phyloP scores from a whole-genome alignment of 768 basidiomycete species.

The Cystofilobasidium ferigula region DNA sequence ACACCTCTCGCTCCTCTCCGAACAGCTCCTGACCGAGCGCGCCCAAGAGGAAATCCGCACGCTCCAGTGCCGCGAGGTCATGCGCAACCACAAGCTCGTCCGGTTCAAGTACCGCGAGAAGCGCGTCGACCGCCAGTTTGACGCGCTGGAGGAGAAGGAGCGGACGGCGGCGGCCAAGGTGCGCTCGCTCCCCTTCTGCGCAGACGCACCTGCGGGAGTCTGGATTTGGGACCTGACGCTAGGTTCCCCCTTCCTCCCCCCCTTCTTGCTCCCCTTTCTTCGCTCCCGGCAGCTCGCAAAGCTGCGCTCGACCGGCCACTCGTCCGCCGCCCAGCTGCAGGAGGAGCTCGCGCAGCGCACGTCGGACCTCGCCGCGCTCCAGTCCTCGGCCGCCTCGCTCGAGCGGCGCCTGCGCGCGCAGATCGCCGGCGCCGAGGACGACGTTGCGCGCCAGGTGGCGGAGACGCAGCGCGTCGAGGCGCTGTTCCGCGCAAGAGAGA shows the following conservation, averaged over 20 bases:
- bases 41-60: slow-evolving; percentile 2
- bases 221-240: neutral
- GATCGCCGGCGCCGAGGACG: neutral
- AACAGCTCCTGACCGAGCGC: slow-evolving; percentile 7
- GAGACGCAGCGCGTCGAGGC: slow-evolving; percentile 17
- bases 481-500: neutral
- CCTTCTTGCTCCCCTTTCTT: neutral
- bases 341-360: too few relatives aligned
- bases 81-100: slow-evolving; percentile 18
- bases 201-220: neutral
- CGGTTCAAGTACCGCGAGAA: slow-evolving; percentile 8
- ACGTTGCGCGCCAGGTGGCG: slow-evolving; percentile 7
- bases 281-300: too few relatives aligned
- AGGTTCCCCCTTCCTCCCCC: too few relatives aligned
- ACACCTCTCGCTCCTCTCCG: neutral
- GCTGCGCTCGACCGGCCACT: too few relatives aligned
- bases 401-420: neutral
- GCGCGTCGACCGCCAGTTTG: neutral
- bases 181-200: neutral
- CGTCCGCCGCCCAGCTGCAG: too few relatives aligned
- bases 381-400: neutral
- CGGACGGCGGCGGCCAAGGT: neutral
- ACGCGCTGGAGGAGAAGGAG: neutral
- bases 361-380: neutral
- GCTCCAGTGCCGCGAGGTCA: neutral